Conservation (phyloP, 202 grass and related monocot genomes). For the Elaeis oleifera region DNA sequence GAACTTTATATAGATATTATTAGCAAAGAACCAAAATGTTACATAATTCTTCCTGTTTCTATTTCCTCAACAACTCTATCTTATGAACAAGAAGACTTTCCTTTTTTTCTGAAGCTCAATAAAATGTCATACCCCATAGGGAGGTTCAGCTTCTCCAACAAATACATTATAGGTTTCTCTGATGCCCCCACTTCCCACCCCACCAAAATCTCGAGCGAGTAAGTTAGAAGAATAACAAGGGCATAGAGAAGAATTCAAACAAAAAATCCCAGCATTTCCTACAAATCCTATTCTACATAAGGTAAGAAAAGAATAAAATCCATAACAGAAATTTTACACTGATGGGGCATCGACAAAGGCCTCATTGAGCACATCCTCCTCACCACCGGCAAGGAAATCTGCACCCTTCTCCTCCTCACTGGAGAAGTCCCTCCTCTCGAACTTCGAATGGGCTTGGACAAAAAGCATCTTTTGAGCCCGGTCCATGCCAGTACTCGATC, state of each 20-base stretch:
- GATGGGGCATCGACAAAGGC: conserved; percentile 36
- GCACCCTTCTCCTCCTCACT: conserved; percentile 64
- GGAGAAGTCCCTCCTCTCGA: conserved; percentile 65
- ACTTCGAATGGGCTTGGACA: conserved; percentile 64
- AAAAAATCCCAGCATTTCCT: conserved; percentile 54
- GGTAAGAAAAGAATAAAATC: conserved; percentile 29
- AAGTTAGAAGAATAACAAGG: conserved; percentile 7
- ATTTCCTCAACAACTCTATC: conserved; percentile 8
- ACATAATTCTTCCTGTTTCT: conserved; percentile 19
- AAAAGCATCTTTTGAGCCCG: conserved; percentile 58
- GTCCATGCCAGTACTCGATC: conserved; percentile 22
- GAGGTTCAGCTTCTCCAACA: neutral
- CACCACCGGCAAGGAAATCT: conserved; percentile 42
- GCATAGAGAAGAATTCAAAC: conserved; percentile 22
- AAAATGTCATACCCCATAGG: conserved; percentile 15
- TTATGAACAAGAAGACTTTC: conserved; percentile 25
- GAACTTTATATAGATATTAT: conserved; percentile 23
- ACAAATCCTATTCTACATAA: conserved; percentile 65
- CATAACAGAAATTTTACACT: conserved; percentile 45
- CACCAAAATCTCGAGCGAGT: conserved; percentile 9
- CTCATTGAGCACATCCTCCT: conserved; percentile 59
- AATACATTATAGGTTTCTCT: conserved; percentile 6
- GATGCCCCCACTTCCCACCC: conserved; percentile 1
- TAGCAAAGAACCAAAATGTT: conserved; percentile 17
- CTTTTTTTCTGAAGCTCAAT: conserved; percentile 29